Conservation (phyloP, 192 early-diverging fungal species). For the Glomus cerebriforme region DNA sequence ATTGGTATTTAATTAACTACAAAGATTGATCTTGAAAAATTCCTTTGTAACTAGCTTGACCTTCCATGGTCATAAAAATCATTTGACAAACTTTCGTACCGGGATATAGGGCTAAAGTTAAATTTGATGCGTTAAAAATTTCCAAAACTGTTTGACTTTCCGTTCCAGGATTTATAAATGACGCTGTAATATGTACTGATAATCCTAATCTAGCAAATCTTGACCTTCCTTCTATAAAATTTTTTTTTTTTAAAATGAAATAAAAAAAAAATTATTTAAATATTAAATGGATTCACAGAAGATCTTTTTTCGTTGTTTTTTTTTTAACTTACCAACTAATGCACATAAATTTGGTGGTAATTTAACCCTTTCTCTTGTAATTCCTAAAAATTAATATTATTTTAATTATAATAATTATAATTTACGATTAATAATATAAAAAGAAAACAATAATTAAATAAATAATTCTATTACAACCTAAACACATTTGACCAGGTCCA, state of each 20-base stretch:
- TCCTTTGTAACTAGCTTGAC: constrained; percentile 24
- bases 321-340: constrained; percentile 19
- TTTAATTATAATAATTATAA: neutral
- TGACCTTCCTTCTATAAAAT: constrained; percentile 20
- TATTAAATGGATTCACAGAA: too few species aligned
- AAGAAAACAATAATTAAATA: neutral
- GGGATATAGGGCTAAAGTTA: constrained; percentile 30
- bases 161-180: constrained; percentile 26
- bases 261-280: too few species aligned
- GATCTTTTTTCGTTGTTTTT: neutral
- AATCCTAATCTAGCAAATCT: constrained; percentile 27
- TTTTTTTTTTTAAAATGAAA: too few species aligned
- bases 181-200: constrained; percentile 29
- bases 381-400: constrained; percentile 3
- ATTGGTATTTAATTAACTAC: constrained; percentile 1
- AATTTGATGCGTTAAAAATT: constrained; percentile 33
- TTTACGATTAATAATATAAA: neutral
- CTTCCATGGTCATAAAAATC: constrained; percentile 36
- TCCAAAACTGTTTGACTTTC: constrained; percentile 26
- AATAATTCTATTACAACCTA: constrained; percentile 11
- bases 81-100: constrained; percentile 37
- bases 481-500: constrained; percentile 33
- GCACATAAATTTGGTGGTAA: constrained; percentile 18
- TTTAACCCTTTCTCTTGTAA: constrained; percentile 13
- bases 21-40: constrained; percentile 30